Evolutionary conservation across 2,329 filamentous ascomycete species (phyloP), one percentile per base, ranked within the genome.

Genomic region (Colletotrichum salicis): DNA sequence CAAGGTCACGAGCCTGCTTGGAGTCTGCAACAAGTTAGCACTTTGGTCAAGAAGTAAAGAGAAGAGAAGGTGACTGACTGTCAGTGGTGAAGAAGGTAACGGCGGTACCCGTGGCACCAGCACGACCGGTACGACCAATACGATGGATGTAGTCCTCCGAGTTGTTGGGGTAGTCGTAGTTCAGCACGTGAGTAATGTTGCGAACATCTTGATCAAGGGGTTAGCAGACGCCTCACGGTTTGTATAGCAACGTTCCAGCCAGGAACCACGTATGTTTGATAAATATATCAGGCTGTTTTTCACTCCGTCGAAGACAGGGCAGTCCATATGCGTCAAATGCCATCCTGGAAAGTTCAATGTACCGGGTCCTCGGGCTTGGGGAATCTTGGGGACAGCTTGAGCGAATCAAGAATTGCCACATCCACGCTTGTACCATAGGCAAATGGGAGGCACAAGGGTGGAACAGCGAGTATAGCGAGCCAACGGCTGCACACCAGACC

Each of bases 131-230:
- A 86, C 96, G 93, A 79, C 96, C 96, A 84, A 96, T 96, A 83
- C 96, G 93, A 82, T 98, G 96, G 78, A 98, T 97, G 80, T 98
- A 98, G 82, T 98, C 96, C 87, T 99, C 96, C 80, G 96, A 91
- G 86, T 98, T 98, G 89, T 98, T 98, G 84, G 96, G 96, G 86
- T 98, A 98, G 84, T 98, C 96, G 94, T 98, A 98, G 92, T 98
- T 98, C 87, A 99, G 90, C 86, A 99, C 96, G 88, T 99, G 96
- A 86, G 96, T 98, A 88, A 99, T 99, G 90, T 99, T 97, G 87
- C 95, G 96, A 88, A 99, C 96, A 93, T 99, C 96, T 98, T 98
- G 82, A 81, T 79, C 79, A 79, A 79, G 84, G 90, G 89, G 93
- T 97, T 97, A 97, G 94, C 87, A 89, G 87, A 85, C 86, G 86